Percentiles rank a stretch among this genome's conserved stretches.
Conservation (phyloP, 2,329 filamentous ascomycete species). For the Aspergillus sp. region DNA sequence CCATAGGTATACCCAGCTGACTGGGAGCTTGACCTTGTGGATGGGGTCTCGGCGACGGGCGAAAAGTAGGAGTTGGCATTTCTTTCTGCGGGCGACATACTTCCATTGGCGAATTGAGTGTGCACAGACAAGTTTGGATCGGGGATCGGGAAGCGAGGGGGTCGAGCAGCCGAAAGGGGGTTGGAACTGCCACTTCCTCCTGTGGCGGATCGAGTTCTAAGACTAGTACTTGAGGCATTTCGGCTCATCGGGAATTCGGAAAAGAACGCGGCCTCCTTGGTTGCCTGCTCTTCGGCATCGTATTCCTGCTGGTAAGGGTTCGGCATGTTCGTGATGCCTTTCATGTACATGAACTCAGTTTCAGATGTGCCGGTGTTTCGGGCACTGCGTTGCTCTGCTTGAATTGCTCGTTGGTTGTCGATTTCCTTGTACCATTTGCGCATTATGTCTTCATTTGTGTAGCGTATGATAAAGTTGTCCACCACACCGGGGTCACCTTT, state of each 20-base stretch:
- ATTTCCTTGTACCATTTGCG: constrained; percentile 85
- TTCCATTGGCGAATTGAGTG: constrained; percentile 47
- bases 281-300: constrained; percentile 48
- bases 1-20: constrained; percentile 74
- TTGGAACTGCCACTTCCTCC: constrained; percentile 48
- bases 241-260: constrained; percentile 55
- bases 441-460: constrained; percentile 85
- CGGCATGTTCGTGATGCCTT: constrained; percentile 61
- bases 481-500: constrained; percentile 93
- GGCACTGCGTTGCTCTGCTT: constrained; percentile 51
- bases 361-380: constrained; percentile 52
- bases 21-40: constrained; percentile 48
- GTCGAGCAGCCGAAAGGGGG: constrained; percentile 44
- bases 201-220: constrained; percentile 72
- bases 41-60: constrained; percentile 67
- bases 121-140: constrained; percentile 65
- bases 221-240: constrained; percentile 68
- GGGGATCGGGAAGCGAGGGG: constrained; percentile 68
- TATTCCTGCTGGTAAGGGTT: constrained; percentile 74
- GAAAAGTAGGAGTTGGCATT: constrained; percentile 89
- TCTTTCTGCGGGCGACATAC: constrained; percentile 57
- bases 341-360: constrained; percentile 78
- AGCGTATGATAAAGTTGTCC: constrained; percentile 94
- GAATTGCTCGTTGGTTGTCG: constrained; percentile 63
- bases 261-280: constrained; percentile 31